Evolutionary conservation across 2,329 filamentous ascomycete species (phyloP).

Genomic region (Neoarthrinium moseri): DNA sequence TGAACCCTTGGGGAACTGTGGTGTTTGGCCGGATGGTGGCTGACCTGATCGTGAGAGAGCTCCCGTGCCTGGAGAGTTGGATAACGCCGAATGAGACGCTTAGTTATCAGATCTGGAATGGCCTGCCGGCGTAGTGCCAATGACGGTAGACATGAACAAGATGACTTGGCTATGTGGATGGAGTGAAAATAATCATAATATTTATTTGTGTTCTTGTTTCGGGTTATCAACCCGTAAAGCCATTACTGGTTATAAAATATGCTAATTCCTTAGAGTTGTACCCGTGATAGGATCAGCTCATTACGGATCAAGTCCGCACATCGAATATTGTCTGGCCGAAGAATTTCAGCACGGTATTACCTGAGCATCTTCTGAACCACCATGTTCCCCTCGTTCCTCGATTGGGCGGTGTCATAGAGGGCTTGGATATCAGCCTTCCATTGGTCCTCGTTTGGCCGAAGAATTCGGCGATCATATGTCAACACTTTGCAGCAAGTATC

Average conservation of each 20-base stretch:
- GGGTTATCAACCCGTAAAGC: no score
- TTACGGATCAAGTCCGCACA: no score
- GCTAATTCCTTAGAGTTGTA: no score
- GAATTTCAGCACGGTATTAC: background rate
- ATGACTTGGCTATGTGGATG: no score
- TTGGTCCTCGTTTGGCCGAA: constrained; percentile 54
- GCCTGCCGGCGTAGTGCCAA: constrained; percentile 35
- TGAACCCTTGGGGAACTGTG: constrained; percentile 50
- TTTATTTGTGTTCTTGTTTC: no score
- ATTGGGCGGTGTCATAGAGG: constrained; percentile 55
- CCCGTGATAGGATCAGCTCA: no score
- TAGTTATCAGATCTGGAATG: constrained; percentile 30
- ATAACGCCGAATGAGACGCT: constrained; percentile 28
- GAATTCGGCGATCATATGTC: constrained; percentile 64
- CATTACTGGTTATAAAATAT: no score
- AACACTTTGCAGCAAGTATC: constrained; percentile 37
- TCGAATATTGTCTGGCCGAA: background rate
- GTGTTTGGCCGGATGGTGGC: constrained; percentile 60
- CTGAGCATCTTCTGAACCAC: background rate
- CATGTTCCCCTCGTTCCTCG: constrained; percentile 8
- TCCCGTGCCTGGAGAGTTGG: constrained; percentile 20
- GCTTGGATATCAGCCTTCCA: constrained; percentile 61
- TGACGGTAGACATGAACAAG: no score
- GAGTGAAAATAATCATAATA: no score
- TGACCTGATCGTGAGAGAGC: constrained; percentile 40